phyloP scores from a whole-genome alignment of 306 rosid genomes.

The Prosopis cineraria region DNA sequence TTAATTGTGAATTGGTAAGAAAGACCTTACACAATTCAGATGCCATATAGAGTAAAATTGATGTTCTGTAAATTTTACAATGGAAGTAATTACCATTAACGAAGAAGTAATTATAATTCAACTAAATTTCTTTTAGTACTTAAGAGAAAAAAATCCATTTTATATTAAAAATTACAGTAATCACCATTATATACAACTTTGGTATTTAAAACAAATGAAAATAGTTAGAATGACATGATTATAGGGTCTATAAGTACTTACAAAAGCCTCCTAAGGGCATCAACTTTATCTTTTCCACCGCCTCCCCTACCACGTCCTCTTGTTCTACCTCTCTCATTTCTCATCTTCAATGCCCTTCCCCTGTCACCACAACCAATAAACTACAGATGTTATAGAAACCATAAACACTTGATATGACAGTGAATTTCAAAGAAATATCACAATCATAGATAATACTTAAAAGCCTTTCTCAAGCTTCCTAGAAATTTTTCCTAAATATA shows the following conservation, averaged over 20 bases:
- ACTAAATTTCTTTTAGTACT: background rate
- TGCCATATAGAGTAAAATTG: conserved; percentile 86
- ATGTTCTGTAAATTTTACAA: conserved; percentile 54
- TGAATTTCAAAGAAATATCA: background rate
- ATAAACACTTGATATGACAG: no score
- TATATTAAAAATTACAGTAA: background rate
- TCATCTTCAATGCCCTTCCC: conserved; percentile 54
- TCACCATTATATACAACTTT: background rate
- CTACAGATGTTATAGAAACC: no score
- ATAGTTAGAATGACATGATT: background rate
- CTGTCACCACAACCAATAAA: conserved; percentile 47
- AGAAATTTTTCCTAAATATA: background rate
- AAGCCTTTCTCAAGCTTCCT: background rate
- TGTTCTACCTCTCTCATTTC: conserved; percentile 50
- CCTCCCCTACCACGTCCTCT: conserved; percentile 52
- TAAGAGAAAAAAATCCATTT: background rate
- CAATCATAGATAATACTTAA: background rate
- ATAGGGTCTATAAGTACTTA: conserved; percentile 43
- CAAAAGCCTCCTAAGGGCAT: conserved; percentile 90
- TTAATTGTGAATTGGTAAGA: no score
- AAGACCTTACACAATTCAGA: no score
- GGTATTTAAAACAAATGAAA: background rate
- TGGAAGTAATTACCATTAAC: background rate
- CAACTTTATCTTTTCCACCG: conserved; percentile 70
- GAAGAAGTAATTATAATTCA: background rate